Evolutionary conservation across 1,284 basidiomycete genomes (phyloP).

Genomic region (Trametes polyzona): DNA sequence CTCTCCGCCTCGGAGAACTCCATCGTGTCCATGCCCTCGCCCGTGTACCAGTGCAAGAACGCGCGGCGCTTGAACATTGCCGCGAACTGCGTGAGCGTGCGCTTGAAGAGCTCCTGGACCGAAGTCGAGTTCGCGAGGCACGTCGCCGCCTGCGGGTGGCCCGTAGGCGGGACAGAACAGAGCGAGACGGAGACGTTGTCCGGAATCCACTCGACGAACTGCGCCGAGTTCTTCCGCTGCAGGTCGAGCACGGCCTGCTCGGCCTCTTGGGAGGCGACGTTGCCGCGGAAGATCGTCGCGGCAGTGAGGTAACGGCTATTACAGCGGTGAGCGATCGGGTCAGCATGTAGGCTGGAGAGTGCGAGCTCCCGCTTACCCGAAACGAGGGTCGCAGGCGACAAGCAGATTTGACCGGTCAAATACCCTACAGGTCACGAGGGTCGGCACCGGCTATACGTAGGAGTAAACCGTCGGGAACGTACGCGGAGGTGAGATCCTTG

Average conservation of each 20-base stretch:
- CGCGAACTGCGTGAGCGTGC: slow-evolving; percentile 79
- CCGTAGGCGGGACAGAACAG: slow-evolving; percentile 84
- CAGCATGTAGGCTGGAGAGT: background rate
- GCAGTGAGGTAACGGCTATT: slow-evolving; percentile 82
- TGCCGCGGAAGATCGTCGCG: slow-evolving; percentile 87
- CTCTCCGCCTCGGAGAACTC: slow-evolving; percentile 93
- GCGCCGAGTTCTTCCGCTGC: slow-evolving; percentile 71
- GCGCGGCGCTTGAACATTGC: slow-evolving; percentile 85
- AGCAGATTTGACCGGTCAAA: slow-evolving; percentile 83
- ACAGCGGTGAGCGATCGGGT: background rate
- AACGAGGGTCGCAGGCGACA: slow-evolving; percentile 84
- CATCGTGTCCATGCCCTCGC: slow-evolving; percentile 91
- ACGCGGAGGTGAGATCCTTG: slow-evolving; percentile 74
- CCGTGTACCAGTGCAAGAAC: slow-evolving; percentile 92
- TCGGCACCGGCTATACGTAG: too few species aligned
- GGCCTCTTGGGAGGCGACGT: slow-evolving; percentile 81
- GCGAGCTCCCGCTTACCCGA: slow-evolving; percentile 75
- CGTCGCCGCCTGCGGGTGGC: slow-evolving; percentile 75
- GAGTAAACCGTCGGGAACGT: too few species aligned
- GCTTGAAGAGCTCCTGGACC: slow-evolving; percentile 90
- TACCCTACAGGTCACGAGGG: too few species aligned
- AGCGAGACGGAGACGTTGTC: slow-evolving; percentile 83
- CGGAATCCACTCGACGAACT: slow-evolving; percentile 89
- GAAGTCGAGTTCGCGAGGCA: slow-evolving; percentile 86
- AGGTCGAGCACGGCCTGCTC: slow-evolving; percentile 56